Evolutionary conservation across 805 yeast species (phyloP), one percentile per base, ranked within the genome.

Genomic region (Pichia heedii): DNA sequence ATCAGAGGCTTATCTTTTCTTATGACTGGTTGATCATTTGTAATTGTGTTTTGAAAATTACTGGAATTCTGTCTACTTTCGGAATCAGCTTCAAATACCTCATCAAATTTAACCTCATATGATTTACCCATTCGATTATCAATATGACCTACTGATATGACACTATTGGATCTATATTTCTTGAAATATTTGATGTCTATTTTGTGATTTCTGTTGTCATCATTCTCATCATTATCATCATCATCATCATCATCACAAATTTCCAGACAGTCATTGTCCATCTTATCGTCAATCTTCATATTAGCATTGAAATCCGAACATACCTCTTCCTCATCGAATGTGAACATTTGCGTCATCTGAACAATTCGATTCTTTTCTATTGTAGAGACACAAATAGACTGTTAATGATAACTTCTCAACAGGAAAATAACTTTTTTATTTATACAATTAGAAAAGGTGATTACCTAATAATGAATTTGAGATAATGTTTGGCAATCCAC

Each of bases 81-180:
- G 7, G 29, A 34, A 20, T 63, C 53, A 22, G 53, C 52, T 26
- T 58, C 61, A 45, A 65, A 73, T 33, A 66, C 58, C 26, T 61
- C 58, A 36, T 67, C 71, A 39, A 76, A 63, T 5, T 65, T 70
- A n/a, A 76, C 71, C 46, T 73, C 73, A 49, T 71, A 71, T 4
- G 78, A 70, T 3, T 67, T 61, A 1, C 77, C 78, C n/a, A 69
- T 53, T 41, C 73, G 54, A 40, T 58, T 53, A 34, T 57, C 58
- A 12, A 59, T 46, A 26, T 49, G 50, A 7, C 65, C 64, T 16
- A 60, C 60, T 3, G 64, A 58, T 18, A 60, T 54, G 15, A 55
- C 57, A 42, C 62, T 57, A 39, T 57, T 50, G 2, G 65, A 60
- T 29, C 63, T 44, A 40, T 36, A 48, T 37, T 60, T 60, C 18